A percentile compares a stretch with the other conserved stretches of the same genome.
phyloP scores from a whole-genome alignment of 2,329 filamentous ascomycete species.

The Fusarium marasasianum region DNA sequence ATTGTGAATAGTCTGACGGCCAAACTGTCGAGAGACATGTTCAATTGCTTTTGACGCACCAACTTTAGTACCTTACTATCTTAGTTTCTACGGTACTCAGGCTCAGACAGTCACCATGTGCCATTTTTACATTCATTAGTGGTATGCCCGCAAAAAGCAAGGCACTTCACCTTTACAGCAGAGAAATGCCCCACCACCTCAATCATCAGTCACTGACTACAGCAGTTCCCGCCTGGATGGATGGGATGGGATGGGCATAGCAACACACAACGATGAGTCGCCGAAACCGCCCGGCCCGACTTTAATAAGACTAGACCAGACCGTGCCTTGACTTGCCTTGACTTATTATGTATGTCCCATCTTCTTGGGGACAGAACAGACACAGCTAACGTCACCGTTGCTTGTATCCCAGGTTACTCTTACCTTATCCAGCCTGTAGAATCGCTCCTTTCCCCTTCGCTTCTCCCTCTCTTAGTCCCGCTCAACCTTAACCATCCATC shows the following conservation, averaged over 20 bases:
- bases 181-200: slow-evolving; percentile 25
- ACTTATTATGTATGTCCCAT: neutral
- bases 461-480: slow-evolving; percentile 14
- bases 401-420: neutral
- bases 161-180: slow-evolving; percentile 15
- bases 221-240: slow-evolving; percentile 1
- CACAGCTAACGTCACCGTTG: slow-evolving; percentile 42
- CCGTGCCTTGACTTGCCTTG: neutral
- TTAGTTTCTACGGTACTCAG: neutral
- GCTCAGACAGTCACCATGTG: slow-evolving; percentile 30
- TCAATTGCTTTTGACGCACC: slow-evolving; percentile 2
- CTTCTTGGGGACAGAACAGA: neutral
- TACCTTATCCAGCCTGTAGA: slow-evolving; percentile 19
- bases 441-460: slow-evolving; percentile 3
- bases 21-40: neutral
- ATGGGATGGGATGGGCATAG: slow-evolving; percentile 7
- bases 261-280: slow-evolving; percentile 38
- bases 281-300: slow-evolving; percentile 42
- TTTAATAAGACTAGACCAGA: slow-evolving; percentile 16
- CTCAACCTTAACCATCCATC: slow-evolving; percentile 6
- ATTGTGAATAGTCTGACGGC: neutral
- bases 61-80: neutral
- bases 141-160: slow-evolving; percentile 19
- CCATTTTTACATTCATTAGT: slow-evolving; percentile 13
- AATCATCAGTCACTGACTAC: neutral